A percentile compares a stretch with the other conserved stretches of the same genome.
phyloP scores from a whole-genome alignment of 257 asterid genomes.

The Petunia axillaris region DNA sequence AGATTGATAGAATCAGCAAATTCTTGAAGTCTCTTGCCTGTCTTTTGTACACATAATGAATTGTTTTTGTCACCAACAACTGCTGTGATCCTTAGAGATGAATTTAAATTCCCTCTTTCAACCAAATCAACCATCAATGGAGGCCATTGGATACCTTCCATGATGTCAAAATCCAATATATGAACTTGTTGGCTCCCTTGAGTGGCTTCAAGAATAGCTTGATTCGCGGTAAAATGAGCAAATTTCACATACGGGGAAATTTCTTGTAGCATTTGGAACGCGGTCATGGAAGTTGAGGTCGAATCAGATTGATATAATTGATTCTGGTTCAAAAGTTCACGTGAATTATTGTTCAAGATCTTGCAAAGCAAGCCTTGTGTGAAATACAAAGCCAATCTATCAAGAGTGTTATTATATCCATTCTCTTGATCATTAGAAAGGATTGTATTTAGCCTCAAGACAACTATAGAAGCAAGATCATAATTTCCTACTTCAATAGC shows the following conservation, averaged over 20 bases:
- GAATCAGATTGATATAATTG: neutral
- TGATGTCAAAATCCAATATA: conserved; percentile 46
- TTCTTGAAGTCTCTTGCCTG: conserved; percentile 42
- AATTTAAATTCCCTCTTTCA: conserved; percentile 24
- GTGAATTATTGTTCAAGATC: conserved; percentile 8
- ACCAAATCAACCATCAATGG: conserved; percentile 46
- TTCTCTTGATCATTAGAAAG: conserved; percentile 35
- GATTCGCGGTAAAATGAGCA: conserved; percentile 54
- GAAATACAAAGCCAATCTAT: conserved; percentile 44
- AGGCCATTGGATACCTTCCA: conserved; percentile 56
- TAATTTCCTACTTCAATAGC: conserved; percentile 43
- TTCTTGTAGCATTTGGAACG: conserved; percentile 48
- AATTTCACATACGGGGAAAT: conserved; percentile 46
- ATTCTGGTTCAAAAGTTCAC: neutral
- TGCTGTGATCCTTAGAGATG: conserved; percentile 47
- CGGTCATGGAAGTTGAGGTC: conserved; percentile 14
- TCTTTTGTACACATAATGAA: conserved; percentile 10
- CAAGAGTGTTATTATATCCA: conserved; percentile 24
- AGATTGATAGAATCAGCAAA: conserved; percentile 47
- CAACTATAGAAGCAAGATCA: conserved; percentile 36
- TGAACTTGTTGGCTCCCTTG: conserved; percentile 38
- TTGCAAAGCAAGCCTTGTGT: conserved; percentile 38
- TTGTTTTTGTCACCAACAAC: conserved; percentile 25
- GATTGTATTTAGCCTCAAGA: conserved; percentile 34
- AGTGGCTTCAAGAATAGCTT: conserved; percentile 46